Percentiles rank a stretch among this genome's conserved stretches.
Conservation (phyloP, 2,329 filamentous ascomycete species). For the Camillea tinctor region DNA sequence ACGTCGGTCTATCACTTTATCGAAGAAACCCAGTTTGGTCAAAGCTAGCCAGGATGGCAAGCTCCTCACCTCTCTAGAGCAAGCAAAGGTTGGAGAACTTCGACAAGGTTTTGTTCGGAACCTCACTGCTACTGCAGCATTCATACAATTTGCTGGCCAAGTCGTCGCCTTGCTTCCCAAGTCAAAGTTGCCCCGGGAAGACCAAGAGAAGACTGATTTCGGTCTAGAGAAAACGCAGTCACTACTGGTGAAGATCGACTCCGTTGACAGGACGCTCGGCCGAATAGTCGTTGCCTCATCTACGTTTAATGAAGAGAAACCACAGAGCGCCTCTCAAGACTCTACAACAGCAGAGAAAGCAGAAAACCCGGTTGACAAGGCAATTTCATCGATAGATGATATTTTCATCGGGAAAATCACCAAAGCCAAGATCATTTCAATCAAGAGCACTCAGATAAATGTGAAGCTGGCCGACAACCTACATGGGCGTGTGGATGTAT, state of each 20-base stretch:
- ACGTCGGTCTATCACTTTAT: slow-evolving; percentile 72
- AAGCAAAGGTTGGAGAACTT: slow-evolving; percentile 66
- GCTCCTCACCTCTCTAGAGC: slow-evolving; percentile 69
- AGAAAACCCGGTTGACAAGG: slow-evolving; percentile 59
- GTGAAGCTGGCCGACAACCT: slow-evolving; percentile 84
- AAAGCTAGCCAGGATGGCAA: slow-evolving; percentile 70
- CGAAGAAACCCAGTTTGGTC: slow-evolving; percentile 80
- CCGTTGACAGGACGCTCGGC: slow-evolving; percentile 67
- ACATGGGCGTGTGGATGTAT: slow-evolving; percentile 89
- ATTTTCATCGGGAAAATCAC: slow-evolving; percentile 70
- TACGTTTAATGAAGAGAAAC: slow-evolving; percentile 44
- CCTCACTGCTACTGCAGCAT: slow-evolving; percentile 76
- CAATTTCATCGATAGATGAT: slow-evolving; percentile 65
- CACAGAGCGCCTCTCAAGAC: slow-evolving; percentile 34
- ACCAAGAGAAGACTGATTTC: slow-evolving; percentile 68
- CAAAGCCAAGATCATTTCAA: slow-evolving; percentile 75
- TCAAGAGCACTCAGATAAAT: slow-evolving; percentile 91
- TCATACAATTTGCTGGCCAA: slow-evolving; percentile 81
- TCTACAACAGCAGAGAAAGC: slow-evolving; percentile 38
- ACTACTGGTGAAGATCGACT: slow-evolving; percentile 68
- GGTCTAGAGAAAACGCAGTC: slow-evolving; percentile 77
- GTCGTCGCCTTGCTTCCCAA: slow-evolving; percentile 79
- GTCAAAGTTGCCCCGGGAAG: slow-evolving; percentile 71
- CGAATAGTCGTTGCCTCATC: slow-evolving; percentile 61
- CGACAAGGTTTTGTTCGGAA: slow-evolving; percentile 82